Evolutionary conservation across 176 grass and related monocot species (phyloP).

Genomic region (Zea luxurians): DNA sequence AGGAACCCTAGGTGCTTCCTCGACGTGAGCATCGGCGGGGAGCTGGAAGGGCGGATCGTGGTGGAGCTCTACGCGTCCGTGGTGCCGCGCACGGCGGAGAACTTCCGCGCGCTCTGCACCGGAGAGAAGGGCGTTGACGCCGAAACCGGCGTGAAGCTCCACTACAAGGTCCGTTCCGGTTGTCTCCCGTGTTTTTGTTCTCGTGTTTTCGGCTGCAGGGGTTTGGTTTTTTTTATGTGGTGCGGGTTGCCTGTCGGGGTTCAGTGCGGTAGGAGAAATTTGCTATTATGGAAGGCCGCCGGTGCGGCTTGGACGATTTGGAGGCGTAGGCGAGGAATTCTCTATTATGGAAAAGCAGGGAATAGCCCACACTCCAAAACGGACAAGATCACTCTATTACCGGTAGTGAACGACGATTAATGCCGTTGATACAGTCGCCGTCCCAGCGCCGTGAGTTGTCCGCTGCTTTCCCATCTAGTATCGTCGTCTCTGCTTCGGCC

Average conservation of each 20-base stretch:
- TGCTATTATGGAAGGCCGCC: too few species aligned
- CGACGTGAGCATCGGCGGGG: conserved; percentile 82
- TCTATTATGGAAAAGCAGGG: too few species aligned
- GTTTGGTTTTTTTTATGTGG: too few species aligned
- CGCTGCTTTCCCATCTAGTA: too few species aligned
- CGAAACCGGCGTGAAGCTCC: conserved; percentile 58
- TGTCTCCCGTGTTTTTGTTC: background rate
- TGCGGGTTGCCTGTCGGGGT: background rate
- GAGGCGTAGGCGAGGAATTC: too few species aligned
- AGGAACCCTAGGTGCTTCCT: conserved; percentile 76
- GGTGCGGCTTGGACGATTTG: too few species aligned
- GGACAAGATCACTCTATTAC: too few species aligned
- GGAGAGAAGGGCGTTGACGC: conserved; percentile 75
- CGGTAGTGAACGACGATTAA: too few species aligned
- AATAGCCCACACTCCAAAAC: too few species aligned
- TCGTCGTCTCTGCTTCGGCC: conserved; percentile 82
- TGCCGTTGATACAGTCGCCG: too few species aligned
- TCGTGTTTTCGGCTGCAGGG: background rate
- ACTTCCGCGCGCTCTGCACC: conserved; percentile 94
- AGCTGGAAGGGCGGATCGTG: conserved; percentile 87
- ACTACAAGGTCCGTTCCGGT: conserved; percentile 61
- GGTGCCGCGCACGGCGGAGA: conserved; percentile 76
- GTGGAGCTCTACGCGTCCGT: conserved; percentile 74
- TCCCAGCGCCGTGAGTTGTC: too few species aligned
- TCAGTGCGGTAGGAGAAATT: background rate